Percentiles rank a stretch among this genome's conserved stretches.
Evolutionary conservation across 352 stramenopile genomes (phyloP).

Genomic region (Phytophthora capsici): DNA sequence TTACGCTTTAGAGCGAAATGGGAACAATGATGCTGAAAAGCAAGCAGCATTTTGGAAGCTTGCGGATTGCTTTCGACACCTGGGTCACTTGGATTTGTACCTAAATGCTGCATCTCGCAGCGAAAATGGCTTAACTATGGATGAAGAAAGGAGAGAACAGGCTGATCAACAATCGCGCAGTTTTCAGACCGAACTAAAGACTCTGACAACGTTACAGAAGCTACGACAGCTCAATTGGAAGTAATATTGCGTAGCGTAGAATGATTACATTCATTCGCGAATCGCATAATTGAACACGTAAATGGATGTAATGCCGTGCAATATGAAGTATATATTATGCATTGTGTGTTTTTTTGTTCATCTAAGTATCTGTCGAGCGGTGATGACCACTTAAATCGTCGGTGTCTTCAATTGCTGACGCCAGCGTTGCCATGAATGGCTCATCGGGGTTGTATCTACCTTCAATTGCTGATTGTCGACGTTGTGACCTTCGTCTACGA

Average conservation of each 20-base stretch:
- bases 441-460: constrained; percentile 9
- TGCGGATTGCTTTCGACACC: constrained; percentile 67
- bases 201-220: constrained; percentile 25
- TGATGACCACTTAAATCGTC: constrained; percentile 24
- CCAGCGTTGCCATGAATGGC: constrained; percentile 23
- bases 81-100: constrained; percentile 62
- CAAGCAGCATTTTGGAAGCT: constrained; percentile 56
- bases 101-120: constrained; percentile 43
- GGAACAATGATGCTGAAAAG: constrained; percentile 10
- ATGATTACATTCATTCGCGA: too few species aligned
- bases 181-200: constrained; percentile 40
- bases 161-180: constrained; percentile 20
- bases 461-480: constrained; percentile 11
- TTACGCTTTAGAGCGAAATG: constrained; percentile 49
- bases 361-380: constrained; percentile 7
- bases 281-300: too few species aligned
- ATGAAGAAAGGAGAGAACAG: constrained; percentile 15
- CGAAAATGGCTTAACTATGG: constrained; percentile 2
- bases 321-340: constrained; percentile 18
- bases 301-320: constrained; percentile 10
- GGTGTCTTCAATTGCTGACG: constrained; percentile 29
- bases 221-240: constrained; percentile 34
- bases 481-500: constrained; percentile 23
- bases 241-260: not conserved
- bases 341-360: not conserved